phyloP scores from a whole-genome alignment of 176 grass and related monocot genomes.

The Paspalum notatum region DNA sequence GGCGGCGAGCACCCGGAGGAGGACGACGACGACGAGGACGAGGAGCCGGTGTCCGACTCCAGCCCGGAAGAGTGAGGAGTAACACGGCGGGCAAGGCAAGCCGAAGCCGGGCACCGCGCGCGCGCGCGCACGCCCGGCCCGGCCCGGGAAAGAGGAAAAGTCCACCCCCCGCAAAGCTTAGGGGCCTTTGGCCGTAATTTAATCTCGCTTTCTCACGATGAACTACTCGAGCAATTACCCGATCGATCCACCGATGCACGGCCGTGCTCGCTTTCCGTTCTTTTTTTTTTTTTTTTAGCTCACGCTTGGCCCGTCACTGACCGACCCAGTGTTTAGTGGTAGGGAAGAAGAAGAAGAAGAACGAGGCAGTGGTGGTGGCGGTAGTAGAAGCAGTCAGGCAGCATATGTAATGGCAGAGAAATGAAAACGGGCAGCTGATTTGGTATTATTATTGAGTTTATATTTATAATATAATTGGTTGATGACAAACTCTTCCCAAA shows the following conservation, averaged over 20 bases:
- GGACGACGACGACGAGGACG: conserved; percentile 62
- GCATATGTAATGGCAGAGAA: not conserved
- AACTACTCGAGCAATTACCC: no score
- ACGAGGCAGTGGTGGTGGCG: not conserved
- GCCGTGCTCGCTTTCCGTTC: not conserved
- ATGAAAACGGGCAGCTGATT: conserved; percentile 21
- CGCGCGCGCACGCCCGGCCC: no score
- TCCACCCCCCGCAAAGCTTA: conserved; percentile 44
- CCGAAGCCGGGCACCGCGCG: no score
- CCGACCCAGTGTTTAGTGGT: conserved; percentile 31
- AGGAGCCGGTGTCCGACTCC: conserved; percentile 72
- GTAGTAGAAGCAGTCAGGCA: not conserved
- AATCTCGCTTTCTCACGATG: not conserved
- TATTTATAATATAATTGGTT: no score
- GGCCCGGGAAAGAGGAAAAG: conserved; percentile 29
- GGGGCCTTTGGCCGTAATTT: conserved; percentile 38
- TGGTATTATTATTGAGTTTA: not conserved
- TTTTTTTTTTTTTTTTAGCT: not conserved
- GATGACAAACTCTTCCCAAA: no score
- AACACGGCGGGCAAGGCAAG: no score
- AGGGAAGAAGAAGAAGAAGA: conserved; percentile 4
- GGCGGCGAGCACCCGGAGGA: conserved; percentile 47
- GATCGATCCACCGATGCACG: no score
- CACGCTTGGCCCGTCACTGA: not conserved
- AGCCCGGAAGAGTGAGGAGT: conserved; percentile 59